Base-by-base conservation (phyloP, 1,284 basidiomycete species). In the Wolfiporia cocos region DNA sequence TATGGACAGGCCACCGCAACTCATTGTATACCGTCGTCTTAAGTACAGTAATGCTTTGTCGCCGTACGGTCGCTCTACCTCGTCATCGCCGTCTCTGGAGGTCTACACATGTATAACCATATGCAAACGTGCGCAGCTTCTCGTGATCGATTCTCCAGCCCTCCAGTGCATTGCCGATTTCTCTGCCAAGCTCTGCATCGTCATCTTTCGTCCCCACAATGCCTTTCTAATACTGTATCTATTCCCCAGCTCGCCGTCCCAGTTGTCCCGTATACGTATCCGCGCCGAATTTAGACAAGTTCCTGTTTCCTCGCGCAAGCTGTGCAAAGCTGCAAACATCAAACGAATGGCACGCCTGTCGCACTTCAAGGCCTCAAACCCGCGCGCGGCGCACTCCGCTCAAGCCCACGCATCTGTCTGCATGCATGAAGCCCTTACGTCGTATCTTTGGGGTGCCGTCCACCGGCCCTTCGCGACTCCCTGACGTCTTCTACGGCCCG, bases 71-170 rank as follows among this genome's bases (percentile, higher is more conserved):
- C 54, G 50, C 56, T 52, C 48, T 52, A 49, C 45, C 37, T 50
- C 48, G 44, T 41, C 45, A 49, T 37, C 45, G 38, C 45, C 18
- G 23, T 40, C 43, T 46, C 45, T 46, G 54, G 55, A 57, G 52
- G 53, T 54, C 44, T 47, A 44, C 47, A 47, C 55, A 47, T 61
- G 59, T 61, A 61, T 49, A 56, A 61, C 46, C 44, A 53, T 57
- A 57, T 55, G 56, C 59, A 56, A 50, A 54, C 54, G 51, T 58
- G 53, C 51, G 53, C 57, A 55, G 51, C 45, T 42, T 47, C 43
- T 44, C 49, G 49, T 46, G 28, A 22, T 35, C 33, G 19, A 28
- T 48, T 46, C 46, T 47, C 39, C 41, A n/a, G n/a, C n/a, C n/a
- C n/a, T n/a, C n/a, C n/a, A n/a, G n/a, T 47, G 44, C 47, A 51